Evolutionary conservation across 805 yeast genomes (phyloP), one percentile per base, ranked within the genome.

Genomic region (Huiozyma naganishii): DNA sequence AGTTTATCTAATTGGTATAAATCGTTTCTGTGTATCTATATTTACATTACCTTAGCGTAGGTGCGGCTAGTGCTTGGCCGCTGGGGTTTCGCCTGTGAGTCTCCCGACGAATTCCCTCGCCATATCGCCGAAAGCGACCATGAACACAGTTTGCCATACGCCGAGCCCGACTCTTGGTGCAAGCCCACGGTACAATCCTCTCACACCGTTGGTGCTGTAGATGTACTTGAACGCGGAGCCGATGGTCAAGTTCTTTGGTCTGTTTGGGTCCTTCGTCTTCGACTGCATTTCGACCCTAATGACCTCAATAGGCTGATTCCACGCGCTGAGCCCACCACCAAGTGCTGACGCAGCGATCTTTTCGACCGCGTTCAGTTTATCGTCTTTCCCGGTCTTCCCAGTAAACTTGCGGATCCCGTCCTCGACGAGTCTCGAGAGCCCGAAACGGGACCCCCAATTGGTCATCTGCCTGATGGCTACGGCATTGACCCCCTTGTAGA

Each of bases 241-340:
- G 29, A 92, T 95, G 42, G 83, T 76, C 64, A 90, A 73, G 49
- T 90, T 89, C 69, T 85, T 83, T 47, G 97, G 98, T 68, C 97
- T 82, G 62, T 87, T 87, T 54, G 97, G 95, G 68, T 90, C 97
- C 40, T 66, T 70, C n/a, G 89, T 87, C 70, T 83, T 83, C 45
- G 95, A 83, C 70, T 92, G 98, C 97, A 92, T 88, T 69, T 92
- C 98, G 13, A 92, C 95, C 66, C 98, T 79, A 52, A 89, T 83
- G 43, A 92, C 98, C 69, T 92, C 98, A 58, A 92, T 88, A 35
- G 97, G 98, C 70, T 92, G 98, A 68, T 92, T 92, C 97, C 98
- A 92, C 12, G 97, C 95, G 47, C 90, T 79, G 51, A 92, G 76
- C 51, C 96, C 97, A 70, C 98, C 98, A 76, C 98, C 98, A 49